Percentiles rank a stretch among this genome's conserved stretches.
Evolutionary conservation across 2,329 filamentous ascomycete species (phyloP).

Genomic region (Magnaporthiopsis incrustans): DNA sequence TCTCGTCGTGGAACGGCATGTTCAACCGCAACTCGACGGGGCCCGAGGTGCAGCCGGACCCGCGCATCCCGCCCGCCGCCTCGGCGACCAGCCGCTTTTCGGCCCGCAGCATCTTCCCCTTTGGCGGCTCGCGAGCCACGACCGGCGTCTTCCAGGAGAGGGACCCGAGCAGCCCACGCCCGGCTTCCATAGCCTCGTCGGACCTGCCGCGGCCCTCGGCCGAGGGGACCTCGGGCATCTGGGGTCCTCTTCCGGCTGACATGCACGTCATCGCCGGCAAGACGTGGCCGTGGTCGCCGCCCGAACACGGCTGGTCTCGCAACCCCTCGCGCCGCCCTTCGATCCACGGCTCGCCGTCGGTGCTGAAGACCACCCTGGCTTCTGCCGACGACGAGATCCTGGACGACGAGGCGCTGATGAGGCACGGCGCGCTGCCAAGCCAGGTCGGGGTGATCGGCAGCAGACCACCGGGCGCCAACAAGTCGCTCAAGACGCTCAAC

Average conservation of each 20-base stretch:
- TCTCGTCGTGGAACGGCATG: slow-evolving; percentile 46
- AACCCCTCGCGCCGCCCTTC: slow-evolving; percentile 76
- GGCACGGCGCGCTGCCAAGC: slow-evolving; percentile 44
- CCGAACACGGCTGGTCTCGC: slow-evolving; percentile 48
- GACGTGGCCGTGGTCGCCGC: slow-evolving; percentile 54
- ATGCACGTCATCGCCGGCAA: slow-evolving; percentile 32
- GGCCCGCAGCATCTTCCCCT: slow-evolving; percentile 35
- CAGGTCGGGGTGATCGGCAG: slow-evolving; percentile 73
- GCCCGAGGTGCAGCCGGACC: slow-evolving; percentile 32
- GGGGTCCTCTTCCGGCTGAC: slow-evolving; percentile 47
- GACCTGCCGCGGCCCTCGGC: slow-evolving; percentile 71
- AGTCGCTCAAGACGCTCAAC: slow-evolving; percentile 60
- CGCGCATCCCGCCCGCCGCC: slow-evolving; percentile 12
- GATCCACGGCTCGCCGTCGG: slow-evolving; percentile 65
- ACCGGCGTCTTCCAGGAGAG: slow-evolving; percentile 42
- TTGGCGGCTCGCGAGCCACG: slow-evolving; percentile 40
- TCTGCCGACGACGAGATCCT: slow-evolving; percentile 59
- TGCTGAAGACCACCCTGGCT: slow-evolving; percentile 50
- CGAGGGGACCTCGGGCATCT: slow-evolving; percentile 64
- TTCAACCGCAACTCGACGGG: slow-evolving; percentile 47
- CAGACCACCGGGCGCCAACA: slow-evolving; percentile 46
- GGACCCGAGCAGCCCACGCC: slow-evolving; percentile 53
- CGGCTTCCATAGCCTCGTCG: slow-evolving; percentile 59
- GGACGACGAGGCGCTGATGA: slow-evolving; percentile 45
- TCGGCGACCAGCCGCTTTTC: slow-evolving; percentile 28